Evolutionary conservation across 441 rosid species (phyloP).

Genomic region (Corymbia calophylla): DNA sequence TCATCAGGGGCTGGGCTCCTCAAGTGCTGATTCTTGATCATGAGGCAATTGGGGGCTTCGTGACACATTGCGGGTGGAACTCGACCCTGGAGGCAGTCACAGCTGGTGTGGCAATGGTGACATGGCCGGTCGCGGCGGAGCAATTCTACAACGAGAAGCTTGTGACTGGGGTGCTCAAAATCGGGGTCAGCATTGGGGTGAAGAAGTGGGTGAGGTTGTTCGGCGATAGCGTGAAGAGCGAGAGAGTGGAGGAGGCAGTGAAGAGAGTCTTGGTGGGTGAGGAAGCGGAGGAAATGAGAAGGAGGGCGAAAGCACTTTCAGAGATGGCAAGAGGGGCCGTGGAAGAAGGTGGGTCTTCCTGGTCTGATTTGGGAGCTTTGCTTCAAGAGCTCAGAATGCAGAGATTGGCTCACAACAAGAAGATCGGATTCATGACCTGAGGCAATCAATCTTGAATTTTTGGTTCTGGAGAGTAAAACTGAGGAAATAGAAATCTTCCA

Average conservation of each 20-base stretch:
- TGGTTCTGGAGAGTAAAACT: not conserved
- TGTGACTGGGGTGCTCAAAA: slow-evolving; percentile 30
- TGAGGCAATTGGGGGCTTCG: slow-evolving; percentile 42
- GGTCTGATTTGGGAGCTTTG: slow-evolving; percentile 23
- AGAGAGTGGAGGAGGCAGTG: slow-evolving; percentile 36
- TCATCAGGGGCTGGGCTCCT: slow-evolving; percentile 65
- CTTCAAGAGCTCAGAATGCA: slow-evolving; percentile 23
- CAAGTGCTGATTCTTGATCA: slow-evolving; percentile 70
- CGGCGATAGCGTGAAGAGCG: slow-evolving; percentile 28
- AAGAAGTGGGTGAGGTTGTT: slow-evolving; percentile 7
- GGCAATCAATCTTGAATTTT: not conserved
- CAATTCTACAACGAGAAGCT: slow-evolving; percentile 55
- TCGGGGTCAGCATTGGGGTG: slow-evolving; percentile 34
- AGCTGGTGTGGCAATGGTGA: slow-evolving; percentile 49
- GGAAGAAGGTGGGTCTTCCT: slow-evolving; percentile 56
- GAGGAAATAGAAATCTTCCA: not conserved
- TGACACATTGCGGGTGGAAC: slow-evolving; percentile 75
- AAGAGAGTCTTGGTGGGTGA: slow-evolving; percentile 28
- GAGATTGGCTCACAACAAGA: not conserved
- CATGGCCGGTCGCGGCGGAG: slow-evolving; percentile 48
- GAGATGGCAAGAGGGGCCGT: slow-evolving; percentile 38
- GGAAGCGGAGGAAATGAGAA: slow-evolving; percentile 41
- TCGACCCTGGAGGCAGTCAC: slow-evolving; percentile 47
- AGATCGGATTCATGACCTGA: not conserved
- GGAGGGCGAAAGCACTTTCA: slow-evolving; percentile 11